Conservation (phyloP, 345 rosid genomes). For the Ceriops zippeliana region DNA sequence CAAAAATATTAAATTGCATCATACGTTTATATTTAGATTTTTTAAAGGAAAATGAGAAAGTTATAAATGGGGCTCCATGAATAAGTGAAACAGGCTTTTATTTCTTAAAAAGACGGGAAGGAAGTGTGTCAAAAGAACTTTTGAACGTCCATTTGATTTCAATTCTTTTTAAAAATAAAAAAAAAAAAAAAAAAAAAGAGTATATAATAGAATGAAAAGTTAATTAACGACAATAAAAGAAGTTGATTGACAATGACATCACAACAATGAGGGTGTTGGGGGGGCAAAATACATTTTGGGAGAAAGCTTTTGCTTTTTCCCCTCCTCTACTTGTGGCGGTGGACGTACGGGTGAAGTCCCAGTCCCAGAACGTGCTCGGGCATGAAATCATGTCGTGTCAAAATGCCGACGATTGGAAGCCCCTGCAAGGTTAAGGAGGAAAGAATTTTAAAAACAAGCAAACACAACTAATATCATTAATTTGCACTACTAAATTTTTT, state of each 20-base stretch:
- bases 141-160: no score
- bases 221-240: background rate
- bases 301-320: background rate
- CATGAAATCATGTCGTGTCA: constrained; percentile 92
- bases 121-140: no score
- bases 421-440: constrained; percentile 41
- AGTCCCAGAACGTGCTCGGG: constrained; percentile 78
- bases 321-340: constrained; percentile 20
- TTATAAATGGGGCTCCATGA: no score
- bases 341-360: constrained; percentile 65
- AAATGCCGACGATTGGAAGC: constrained; percentile 84
- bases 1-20: no score
- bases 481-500: no score
- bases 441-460: background rate
- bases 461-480: no score
- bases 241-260: background rate
- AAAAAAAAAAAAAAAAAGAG: background rate
- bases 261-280: background rate
- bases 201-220: no score
- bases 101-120: no score
- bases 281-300: no score
- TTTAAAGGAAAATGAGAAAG: no score
- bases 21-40: no score
- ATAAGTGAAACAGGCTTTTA: no score
- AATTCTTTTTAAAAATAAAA: background rate